Conservation (phyloP, 2,329 filamentous ascomycete species). For the Ophiostoma perfectum region DNA sequence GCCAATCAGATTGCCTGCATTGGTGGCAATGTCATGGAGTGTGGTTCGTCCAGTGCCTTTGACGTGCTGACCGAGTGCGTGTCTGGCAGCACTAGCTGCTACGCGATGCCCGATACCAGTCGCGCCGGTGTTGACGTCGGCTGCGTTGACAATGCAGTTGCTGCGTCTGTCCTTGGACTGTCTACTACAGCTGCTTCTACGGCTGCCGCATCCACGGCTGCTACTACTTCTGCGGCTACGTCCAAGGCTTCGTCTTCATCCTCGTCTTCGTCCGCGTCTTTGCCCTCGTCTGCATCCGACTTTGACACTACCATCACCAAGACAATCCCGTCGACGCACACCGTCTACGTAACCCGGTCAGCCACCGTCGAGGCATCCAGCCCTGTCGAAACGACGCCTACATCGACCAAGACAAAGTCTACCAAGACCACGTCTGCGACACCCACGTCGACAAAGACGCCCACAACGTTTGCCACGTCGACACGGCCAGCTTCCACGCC, state of each 20-base stretch:
- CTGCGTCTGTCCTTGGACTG: conserved; percentile 40
- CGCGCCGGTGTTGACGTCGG: conserved; percentile 45
- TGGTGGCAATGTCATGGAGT: conserved; percentile 44
- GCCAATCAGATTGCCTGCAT: conserved; percentile 49
- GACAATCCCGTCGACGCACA: conserved; percentile 17
- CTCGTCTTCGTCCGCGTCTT: neutral
- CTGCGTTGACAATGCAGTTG: conserved; percentile 41
- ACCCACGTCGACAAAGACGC: neutral
- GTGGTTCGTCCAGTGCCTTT: conserved; percentile 37
- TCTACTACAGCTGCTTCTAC: neutral
- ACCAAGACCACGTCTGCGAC: neutral
- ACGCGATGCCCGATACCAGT: conserved; percentile 50
- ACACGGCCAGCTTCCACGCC: neutral
- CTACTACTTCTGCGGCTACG: neutral
- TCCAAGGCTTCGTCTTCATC: neutral
- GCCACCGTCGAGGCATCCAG: neutral
- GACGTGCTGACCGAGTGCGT: conserved; percentile 36
- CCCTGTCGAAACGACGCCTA: conserved; percentile 1
- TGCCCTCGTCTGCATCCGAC: neutral
- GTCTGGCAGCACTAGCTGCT: conserved; percentile 40
- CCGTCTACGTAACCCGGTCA: conserved; percentile 14
- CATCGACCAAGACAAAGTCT: conserved; percentile 1
- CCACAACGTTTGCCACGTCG: conserved; percentile 6
- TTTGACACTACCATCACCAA: conserved; percentile 16
- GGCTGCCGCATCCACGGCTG: neutral